These are phyloP conservation scores for Apiospora aurea DNA, from an alignment of 2,329 filamentous ascomycete genomes.

Conservation along the genomic window DNA sequence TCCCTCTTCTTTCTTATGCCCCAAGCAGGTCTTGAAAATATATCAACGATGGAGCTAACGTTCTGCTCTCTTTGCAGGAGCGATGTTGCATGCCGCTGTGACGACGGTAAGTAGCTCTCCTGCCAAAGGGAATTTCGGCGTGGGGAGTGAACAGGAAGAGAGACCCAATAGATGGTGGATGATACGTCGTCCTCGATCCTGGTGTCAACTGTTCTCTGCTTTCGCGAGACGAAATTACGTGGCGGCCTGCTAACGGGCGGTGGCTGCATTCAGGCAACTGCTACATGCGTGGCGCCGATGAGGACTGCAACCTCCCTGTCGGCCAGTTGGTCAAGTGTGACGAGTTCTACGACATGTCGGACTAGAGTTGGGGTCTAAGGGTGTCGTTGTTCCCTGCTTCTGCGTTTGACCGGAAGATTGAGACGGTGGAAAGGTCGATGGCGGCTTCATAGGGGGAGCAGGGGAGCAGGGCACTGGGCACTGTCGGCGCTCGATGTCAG, in stretches of 20 bases:
- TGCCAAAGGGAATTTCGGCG: too few species aligned
- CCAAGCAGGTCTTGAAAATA: neutral
- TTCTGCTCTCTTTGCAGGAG: neutral
- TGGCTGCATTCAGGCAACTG: neutral
- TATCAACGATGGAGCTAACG: neutral
- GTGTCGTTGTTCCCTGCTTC: too few species aligned
- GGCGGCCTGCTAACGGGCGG: neutral
- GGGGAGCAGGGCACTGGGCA: neutral
- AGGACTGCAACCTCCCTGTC: slow-evolving; percentile 23
- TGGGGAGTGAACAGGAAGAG: too few species aligned
- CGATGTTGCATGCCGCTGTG: slow-evolving; percentile 21
- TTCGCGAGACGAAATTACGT: too few species aligned
- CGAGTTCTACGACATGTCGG: slow-evolving; percentile 20
- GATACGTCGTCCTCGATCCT: too few species aligned
- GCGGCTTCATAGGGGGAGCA: too few species aligned
- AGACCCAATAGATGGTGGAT: too few species aligned
- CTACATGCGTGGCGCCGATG: slow-evolving; percentile 21
- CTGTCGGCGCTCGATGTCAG: neutral
- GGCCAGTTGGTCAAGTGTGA: slow-evolving; percentile 3
- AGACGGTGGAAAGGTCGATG: neutral
- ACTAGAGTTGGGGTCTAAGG: neutral
- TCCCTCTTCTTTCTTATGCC: neutral
- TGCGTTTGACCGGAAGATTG: neutral
- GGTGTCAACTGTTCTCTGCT: neutral
- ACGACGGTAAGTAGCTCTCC: slow-evolving; percentile 5